phyloP scores from a whole-genome alignment of 1,139 yeast species.

The Suhomyces bokatorum region DNA sequence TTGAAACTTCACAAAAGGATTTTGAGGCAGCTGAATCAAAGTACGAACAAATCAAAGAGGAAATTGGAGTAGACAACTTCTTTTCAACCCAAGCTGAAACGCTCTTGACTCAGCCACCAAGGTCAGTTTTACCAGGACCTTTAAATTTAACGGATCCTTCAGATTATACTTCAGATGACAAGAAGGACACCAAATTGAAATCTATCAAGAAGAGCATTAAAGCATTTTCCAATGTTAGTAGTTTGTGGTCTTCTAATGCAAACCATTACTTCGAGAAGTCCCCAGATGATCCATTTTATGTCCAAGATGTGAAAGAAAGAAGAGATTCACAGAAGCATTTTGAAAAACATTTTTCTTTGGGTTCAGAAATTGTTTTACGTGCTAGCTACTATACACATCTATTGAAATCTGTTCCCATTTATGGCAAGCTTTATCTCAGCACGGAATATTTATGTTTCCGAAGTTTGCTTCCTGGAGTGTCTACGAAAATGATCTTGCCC shows the following conservation, averaged over 20 bases:
- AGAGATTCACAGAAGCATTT: slow-evolving; percentile 54
- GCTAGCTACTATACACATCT: slow-evolving; percentile 76
- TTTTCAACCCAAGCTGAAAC: slow-evolving; percentile 7
- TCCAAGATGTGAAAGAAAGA: slow-evolving; percentile 43
- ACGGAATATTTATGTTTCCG: slow-evolving; percentile 69
- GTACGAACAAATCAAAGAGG: slow-evolving; percentile 19
- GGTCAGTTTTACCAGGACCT: slow-evolving; percentile 23
- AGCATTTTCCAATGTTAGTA: slow-evolving; percentile 41
- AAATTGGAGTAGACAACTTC: background rate
- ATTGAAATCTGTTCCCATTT: slow-evolving; percentile 69
- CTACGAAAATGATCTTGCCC: slow-evolving; percentile 84
- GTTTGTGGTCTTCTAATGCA: slow-evolving; percentile 64
- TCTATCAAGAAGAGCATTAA: slow-evolving; percentile 31
- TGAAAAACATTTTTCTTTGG: slow-evolving; percentile 64
- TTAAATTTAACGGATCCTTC: slow-evolving; percentile 33
- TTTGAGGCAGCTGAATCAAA: slow-evolving; percentile 28
- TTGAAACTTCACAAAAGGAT: slow-evolving; percentile 32
- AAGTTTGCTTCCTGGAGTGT: slow-evolving; percentile 75
- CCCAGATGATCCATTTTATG: slow-evolving; percentile 48
- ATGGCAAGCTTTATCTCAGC: slow-evolving; percentile 81
- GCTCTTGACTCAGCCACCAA: slow-evolving; percentile 1
- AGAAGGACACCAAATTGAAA: slow-evolving; percentile 18
- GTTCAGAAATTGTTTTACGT: slow-evolving; percentile 50
- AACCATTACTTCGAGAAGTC: slow-evolving; percentile 52
- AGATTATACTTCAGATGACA: slow-evolving; percentile 18